Evolutionary conservation across 805 yeast species (phyloP).

Genomic region (Helenozyma rhizophorensis): DNA sequence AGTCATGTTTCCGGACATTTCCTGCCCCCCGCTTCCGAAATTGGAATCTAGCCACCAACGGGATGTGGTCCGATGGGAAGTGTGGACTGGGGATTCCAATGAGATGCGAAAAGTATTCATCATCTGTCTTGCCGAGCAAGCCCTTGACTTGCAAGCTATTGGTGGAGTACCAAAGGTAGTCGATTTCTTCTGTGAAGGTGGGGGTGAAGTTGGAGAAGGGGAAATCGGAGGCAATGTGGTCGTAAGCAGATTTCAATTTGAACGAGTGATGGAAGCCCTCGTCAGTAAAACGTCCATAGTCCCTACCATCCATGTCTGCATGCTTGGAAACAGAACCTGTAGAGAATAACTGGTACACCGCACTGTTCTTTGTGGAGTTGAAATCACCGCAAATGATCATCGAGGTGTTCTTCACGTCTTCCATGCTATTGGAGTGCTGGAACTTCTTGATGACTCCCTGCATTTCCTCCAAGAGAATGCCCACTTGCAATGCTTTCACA

Average conservation of each 20-base stretch:
- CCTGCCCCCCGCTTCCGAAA: conserved; percentile 46
- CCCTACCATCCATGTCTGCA: conserved; percentile 76
- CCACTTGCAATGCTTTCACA: conserved; percentile 94
- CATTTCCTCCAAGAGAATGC: conserved; percentile 83
- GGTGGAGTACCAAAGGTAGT: conserved; percentile 93
- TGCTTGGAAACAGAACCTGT: conserved; percentile 79
- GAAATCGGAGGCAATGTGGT: conserved; percentile 69
- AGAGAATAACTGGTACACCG: conserved; percentile 86
- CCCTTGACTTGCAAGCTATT: conserved; percentile 78
- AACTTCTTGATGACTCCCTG: conserved; percentile 57
- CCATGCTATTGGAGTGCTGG: conserved; percentile 40
- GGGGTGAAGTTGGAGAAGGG: conserved; percentile 96
- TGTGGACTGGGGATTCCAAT: conserved; percentile 94
- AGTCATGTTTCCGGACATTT: conserved; percentile 31
- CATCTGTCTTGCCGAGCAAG: conserved; percentile 78
- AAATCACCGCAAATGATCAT: conserved; percentile 91
- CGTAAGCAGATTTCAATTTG: conserved; percentile 80
- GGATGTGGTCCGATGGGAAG: conserved; percentile 92
- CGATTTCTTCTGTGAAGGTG: conserved; percentile 86
- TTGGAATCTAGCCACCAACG: conserved; percentile 76
- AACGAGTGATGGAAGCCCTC: conserved; percentile 83
- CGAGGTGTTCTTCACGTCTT: conserved; percentile 61
- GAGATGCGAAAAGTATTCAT: conserved; percentile 65
- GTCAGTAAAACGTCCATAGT: conserved; percentile 86
- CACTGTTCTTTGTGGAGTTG: conserved; percentile 81